Evolutionary conservation across 2,329 filamentous ascomycete genomes (phyloP), one percentile per base, ranked within the genome.

Genomic region (Hypoxylon sp.): DNA sequence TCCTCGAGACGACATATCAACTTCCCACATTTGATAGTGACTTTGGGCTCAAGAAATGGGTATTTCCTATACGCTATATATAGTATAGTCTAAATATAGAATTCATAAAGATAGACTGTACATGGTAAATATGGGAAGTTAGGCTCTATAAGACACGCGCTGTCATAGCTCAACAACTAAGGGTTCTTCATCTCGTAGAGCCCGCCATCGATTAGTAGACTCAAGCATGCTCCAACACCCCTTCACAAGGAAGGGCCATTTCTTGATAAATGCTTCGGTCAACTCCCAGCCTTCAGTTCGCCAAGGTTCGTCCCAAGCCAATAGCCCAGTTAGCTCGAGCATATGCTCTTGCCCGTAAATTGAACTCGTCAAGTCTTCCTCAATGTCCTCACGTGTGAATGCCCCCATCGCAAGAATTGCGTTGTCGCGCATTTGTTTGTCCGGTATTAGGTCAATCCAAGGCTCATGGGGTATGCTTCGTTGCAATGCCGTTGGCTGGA

Each of bases 301-400:
- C 75, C 81, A 82, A 8, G 81, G 79, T 19, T 78, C 75, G 9
- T 74, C 74, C 80, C 81, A 83, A 9, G 79, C 76, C 23, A 71
- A 27, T 5, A 73, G 3, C 34, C 70, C 70, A 21, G 27, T 65
- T n/a, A 66, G 3, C 34, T 71, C 61, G 2, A 67, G 34, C 16
- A 45, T 14, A 16, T 69, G 37, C 29, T 45, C 32, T 45, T 61
- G 52, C 12, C 63, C 70, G n/a, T 21, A 53, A 16, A 64, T 11
- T 11, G 63, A 63, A 43, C 59, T 23, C 8, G 63, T 53, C 39
- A 70, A 27, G 60, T 70, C 41, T 64, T 50, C 53, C 46, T 70
- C 32, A 48, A 73, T n/a, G 12, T 73, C 61, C 19, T 67, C 61
- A 5, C 68, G 59, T 11, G 45, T 30, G 12, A 71, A 62, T 12